phyloP scores from a whole-genome alignment of 495 filamentous ascomycete species.

The Neurospora discreta region DNA sequence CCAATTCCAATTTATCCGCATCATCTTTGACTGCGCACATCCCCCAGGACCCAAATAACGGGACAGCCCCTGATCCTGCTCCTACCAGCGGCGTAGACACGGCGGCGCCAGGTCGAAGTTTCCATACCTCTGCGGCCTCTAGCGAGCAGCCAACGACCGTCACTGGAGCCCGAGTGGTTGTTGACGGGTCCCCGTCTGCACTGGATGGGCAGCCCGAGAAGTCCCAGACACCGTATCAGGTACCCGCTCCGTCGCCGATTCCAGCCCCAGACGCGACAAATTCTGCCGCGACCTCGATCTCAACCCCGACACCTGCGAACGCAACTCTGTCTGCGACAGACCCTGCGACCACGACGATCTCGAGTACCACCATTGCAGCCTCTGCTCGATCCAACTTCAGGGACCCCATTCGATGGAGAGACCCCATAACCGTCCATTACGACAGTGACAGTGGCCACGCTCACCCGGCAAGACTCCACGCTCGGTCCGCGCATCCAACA shows the following conservation, averaged over 20 bases:
- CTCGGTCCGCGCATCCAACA: background rate
- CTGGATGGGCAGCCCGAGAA: background rate
- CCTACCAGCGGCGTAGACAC: background rate
- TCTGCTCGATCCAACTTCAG: background rate
- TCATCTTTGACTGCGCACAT: background rate
- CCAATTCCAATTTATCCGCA: background rate
- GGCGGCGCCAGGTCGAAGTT: background rate
- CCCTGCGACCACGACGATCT: background rate
- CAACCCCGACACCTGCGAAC: background rate
- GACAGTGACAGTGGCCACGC: constrained; percentile 9
- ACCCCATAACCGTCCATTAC: constrained; percentile 13
- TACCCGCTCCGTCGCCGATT: background rate
- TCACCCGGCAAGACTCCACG: constrained; percentile 7
- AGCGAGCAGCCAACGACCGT: background rate
- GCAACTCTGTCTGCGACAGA: background rate
- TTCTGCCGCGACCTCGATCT: background rate
- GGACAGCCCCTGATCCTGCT: background rate
- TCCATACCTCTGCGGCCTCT: too few species aligned
- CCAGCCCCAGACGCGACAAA: background rate
- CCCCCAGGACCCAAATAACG: background rate
- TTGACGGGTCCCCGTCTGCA: background rate
- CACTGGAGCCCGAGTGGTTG: background rate
- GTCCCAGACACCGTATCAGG: background rate
- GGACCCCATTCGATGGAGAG: constrained; percentile 9
- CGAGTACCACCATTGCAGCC: background rate